Conservation (phyloP, 2,329 filamentous ascomycete genomes). For the Neocatenulostroma microsporum region DNA sequence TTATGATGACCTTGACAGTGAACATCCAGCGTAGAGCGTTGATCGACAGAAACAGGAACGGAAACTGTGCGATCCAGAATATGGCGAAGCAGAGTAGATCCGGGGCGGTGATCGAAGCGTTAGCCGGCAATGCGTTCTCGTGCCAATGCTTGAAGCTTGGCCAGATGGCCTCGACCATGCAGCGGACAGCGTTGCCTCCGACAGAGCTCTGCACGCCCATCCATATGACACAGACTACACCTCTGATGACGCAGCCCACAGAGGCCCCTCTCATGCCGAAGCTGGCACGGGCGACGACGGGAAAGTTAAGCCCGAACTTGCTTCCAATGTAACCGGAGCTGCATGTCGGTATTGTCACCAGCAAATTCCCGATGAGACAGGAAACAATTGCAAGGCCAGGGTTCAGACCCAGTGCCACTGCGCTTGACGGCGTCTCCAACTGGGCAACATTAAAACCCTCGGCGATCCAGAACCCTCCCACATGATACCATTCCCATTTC, state of each 20-base stretch:
- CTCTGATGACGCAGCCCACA: constrained; percentile 11
- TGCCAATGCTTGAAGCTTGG: constrained; percentile 6
- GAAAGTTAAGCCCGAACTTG: constrained; percentile 12
- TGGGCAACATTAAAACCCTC: constrained; percentile 12
- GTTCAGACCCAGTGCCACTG: constrained; percentile 12
- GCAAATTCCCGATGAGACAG: constrained; percentile 11
- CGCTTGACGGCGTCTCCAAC: constrained; percentile 10
- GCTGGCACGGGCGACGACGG: constrained; percentile 7
- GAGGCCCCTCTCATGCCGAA: constrained; percentile 12
- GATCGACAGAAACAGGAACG: constrained; percentile 7
- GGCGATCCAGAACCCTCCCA: constrained; percentile 13
- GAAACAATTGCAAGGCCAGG: constrained; percentile 12
- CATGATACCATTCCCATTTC: constrained; percentile 11
- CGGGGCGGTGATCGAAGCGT: constrained; percentile 4
- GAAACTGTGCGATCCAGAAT: constrained; percentile 7
- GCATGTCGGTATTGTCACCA: constrained; percentile 9
- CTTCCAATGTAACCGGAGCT: constrained; percentile 10
- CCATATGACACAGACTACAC: constrained; percentile 12
- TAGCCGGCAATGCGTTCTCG: constrained; percentile 2
- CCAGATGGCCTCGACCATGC: constrained; percentile 8
- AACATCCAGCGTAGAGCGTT: constrained; percentile 5
- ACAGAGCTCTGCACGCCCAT: constrained; percentile 12
- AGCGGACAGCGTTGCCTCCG: constrained; percentile 10
- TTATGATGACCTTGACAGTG: constrained; percentile 5
- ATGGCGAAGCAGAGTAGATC: constrained; percentile 6